Evolutionary conservation across 1,284 basidiomycete genomes (phyloP).

Genomic region (Laetiporus sulphureus): DNA sequence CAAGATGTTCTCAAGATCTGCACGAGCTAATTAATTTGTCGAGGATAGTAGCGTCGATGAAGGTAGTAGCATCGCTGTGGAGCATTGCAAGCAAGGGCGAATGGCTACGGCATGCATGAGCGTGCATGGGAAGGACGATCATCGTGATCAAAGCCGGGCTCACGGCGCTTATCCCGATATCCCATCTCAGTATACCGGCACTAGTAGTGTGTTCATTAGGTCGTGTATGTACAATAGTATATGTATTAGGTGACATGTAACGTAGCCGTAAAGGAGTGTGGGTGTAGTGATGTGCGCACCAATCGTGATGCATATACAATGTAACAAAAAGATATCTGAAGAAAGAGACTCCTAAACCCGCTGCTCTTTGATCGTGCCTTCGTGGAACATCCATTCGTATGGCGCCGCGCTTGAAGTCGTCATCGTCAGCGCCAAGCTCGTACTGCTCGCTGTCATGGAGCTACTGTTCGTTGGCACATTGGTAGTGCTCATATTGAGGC

Average conservation of each 20-base stretch:
- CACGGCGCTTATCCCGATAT: neutral
- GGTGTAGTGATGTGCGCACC: neutral
- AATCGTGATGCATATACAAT: neutral
- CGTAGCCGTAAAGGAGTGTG: neutral
- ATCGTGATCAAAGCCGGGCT: neutral
- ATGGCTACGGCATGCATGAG: neutral
- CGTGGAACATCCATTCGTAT: slow-evolving; percentile 35
- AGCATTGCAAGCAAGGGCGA: neutral
- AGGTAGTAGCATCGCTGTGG: neutral
- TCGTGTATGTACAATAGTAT: neutral
- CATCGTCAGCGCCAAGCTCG: slow-evolving; percentile 19
- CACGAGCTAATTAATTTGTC: too few relatives aligned
- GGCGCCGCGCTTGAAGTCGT: slow-evolving; percentile 33
- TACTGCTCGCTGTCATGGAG: slow-evolving; percentile 3
- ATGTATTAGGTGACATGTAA: neutral
- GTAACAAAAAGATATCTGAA: neutral
- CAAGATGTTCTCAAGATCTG: too few relatives aligned
- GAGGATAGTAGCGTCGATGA: too few relatives aligned
- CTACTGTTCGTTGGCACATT: neutral
- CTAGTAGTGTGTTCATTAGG: neutral
- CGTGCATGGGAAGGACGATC: too few relatives aligned
- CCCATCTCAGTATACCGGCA: neutral
- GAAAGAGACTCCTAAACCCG: neutral
- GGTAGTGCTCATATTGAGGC: neutral
- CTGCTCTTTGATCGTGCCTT: neutral